Evolutionary conservation across 2,329 filamentous ascomycete genomes (phyloP).

Genomic region (Bipolaris gigantea): DNA sequence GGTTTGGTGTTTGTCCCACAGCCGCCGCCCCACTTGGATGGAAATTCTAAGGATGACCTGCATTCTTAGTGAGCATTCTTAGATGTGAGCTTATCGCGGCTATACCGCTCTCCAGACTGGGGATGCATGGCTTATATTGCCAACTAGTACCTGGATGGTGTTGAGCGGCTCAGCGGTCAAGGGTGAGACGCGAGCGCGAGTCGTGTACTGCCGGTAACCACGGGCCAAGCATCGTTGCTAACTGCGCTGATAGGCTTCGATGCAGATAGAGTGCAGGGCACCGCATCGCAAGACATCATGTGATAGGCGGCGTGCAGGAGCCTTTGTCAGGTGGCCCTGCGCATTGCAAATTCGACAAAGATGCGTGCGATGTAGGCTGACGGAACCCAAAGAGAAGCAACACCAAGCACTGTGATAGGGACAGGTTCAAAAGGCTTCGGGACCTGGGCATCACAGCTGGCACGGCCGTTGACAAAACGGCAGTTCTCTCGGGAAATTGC

Average conservation of each 20-base stretch:
- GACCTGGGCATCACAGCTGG: neutral
- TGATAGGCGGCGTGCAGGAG: conserved; percentile 11
- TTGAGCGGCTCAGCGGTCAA: neutral
- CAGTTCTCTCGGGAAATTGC: conserved; percentile 3
- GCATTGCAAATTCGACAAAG: neutral
- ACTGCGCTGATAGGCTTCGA: conserved; percentile 9
- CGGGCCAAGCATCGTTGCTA: conserved; percentile 2
- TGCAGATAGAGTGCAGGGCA: conserved; percentile 6
- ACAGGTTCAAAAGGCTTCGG: neutral
- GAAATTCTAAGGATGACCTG: neutral
- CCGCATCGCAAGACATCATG: conserved; percentile 14
- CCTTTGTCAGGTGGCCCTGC: conserved; percentile 10
- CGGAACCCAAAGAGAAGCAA: neutral
- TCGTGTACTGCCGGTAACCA: conserved; percentile 1
- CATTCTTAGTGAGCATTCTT: neutral
- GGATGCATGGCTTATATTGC: neutral
- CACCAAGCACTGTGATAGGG: neutral
- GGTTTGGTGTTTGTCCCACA: neutral
- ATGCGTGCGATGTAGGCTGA: neutral
- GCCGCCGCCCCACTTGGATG: neutral
- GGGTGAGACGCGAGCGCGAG: neutral
- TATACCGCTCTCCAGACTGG: neutral
- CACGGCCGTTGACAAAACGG: neutral
- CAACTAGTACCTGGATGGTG: neutral
- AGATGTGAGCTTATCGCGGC: neutral